Conservation (phyloP, 495 filamentous ascomycete species). For the Aspergillus bertholletiae region DNA sequence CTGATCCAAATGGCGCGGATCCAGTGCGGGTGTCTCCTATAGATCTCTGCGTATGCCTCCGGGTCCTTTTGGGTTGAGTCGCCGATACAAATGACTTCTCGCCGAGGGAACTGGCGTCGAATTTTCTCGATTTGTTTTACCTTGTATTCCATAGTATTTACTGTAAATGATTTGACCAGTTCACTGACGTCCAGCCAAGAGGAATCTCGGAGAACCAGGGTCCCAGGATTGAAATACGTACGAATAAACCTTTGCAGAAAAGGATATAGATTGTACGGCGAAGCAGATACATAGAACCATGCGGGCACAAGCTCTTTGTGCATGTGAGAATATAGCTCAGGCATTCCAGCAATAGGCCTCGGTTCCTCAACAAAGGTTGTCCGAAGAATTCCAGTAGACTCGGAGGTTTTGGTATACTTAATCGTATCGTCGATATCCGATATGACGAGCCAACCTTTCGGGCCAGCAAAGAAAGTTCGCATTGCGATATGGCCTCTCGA, state of each 20-base stretch:
- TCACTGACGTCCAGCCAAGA: constrained; percentile 81
- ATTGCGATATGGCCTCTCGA: constrained; percentile 48
- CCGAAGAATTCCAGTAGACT: constrained; percentile 71
- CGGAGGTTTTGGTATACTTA: constrained; percentile 80
- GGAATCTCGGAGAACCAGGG: constrained; percentile 78
- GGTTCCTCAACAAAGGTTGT: constrained; percentile 80
- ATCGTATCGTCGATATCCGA: constrained; percentile 97
- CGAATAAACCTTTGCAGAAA: constrained; percentile 73
- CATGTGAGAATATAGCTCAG: constrained; percentile 70
- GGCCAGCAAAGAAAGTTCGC: constrained; percentile 68
- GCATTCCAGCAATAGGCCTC: constrained; percentile 72
- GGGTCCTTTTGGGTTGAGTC: constrained; percentile 92
- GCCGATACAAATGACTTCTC: constrained; percentile 79
- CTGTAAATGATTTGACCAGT: constrained; percentile 73
- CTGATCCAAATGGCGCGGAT: constrained; percentile 78
- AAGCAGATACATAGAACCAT: constrained; percentile 93
- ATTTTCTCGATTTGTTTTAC: constrained; percentile 75
- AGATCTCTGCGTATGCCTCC: constrained; percentile 81
- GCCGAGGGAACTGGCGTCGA: constrained; percentile 66
- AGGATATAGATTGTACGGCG: constrained; percentile 90
- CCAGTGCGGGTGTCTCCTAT: constrained; percentile 62
- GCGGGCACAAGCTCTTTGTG: constrained; percentile 57
- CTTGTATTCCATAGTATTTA: constrained; percentile 85
- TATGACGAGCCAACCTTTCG: constrained; percentile 83
- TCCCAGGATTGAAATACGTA: constrained; percentile 68